Percentiles rank a stretch among this genome's conserved stretches.
These are phyloP conservation scores for Globisporangium takayamanum DNA, from an alignment of 352 stramenopile species.

Conservation along the genomic window DNA sequence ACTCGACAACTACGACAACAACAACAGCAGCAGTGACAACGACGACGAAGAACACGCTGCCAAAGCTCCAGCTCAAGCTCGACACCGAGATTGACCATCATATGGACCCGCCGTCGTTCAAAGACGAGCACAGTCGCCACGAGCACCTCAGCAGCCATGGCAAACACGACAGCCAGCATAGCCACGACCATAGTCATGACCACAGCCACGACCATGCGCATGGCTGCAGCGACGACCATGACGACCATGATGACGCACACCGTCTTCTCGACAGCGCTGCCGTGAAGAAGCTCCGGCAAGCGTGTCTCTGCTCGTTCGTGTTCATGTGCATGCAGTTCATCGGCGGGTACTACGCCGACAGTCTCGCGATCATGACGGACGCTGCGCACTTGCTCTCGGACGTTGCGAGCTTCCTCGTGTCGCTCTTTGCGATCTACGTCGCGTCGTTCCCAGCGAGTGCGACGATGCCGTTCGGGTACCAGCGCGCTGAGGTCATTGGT, in stretches of 20 bases:
- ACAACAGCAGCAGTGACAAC: not conserved
- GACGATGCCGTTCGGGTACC: conserved; percentile 92
- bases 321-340: conserved; percentile 97
- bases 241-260: conserved; percentile 11
- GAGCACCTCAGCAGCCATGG: conserved; percentile 8
- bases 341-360: conserved; percentile 91
- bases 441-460: conserved; percentile 44
- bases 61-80: conserved; percentile 13
- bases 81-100: conserved; percentile 15
- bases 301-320: conserved; percentile 75
- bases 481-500: conserved; percentile 94
- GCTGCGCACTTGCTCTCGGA: conserved; percentile 77
- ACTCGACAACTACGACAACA: not conserved
- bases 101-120: conserved; percentile 13
- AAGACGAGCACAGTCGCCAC: conserved; percentile 22
- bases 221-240: conserved; percentile 11
- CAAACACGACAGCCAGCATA: conserved; percentile 19
- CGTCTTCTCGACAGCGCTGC: conserved; percentile 25
- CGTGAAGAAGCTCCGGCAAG: conserved; percentile 16
- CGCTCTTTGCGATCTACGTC: conserved; percentile 78
- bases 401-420: conserved; percentile 73
- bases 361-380: conserved; percentile 94
- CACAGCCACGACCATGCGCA: conserved; percentile 16
- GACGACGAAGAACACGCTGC: conserved; percentile 11
- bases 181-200: conserved; percentile 32